A percentile compares a stretch with the other conserved stretches of the same genome.
These are phyloP conservation scores for Endoconidiophora polonica DNA, from an alignment of 2,329 filamentous ascomycete genomes.

Conservation along the genomic window DNA sequence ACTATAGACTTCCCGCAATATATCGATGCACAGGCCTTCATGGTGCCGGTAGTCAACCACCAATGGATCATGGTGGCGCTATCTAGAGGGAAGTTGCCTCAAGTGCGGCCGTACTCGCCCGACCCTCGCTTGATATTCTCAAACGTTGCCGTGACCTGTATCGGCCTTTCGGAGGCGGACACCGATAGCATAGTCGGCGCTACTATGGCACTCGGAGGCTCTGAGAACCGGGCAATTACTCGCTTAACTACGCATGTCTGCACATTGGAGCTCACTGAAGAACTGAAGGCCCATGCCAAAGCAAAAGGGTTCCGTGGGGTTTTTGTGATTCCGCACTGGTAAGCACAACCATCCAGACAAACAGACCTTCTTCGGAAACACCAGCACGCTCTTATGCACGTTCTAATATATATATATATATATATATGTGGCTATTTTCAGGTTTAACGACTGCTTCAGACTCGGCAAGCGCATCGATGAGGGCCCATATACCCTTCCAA, in stretches of 20 bases:
- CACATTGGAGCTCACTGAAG: constrained; percentile 57
- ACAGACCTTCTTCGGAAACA: too few species aligned
- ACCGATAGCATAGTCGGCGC: constrained; percentile 86
- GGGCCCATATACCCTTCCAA: constrained; percentile 65
- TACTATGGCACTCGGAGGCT: constrained; percentile 74
- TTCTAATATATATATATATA: too few species aligned
- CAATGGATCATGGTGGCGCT: constrained; percentile 64
- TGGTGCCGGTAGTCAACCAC: constrained; percentile 72
- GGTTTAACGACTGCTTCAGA: constrained; percentile 94
- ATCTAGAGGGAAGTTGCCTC: constrained; percentile 50
- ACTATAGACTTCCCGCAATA: constrained; percentile 90
- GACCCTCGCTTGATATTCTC: constrained; percentile 85
- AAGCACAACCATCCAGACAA: constrained; percentile 16
- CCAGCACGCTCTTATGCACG: too few species aligned
- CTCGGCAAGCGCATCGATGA: constrained; percentile 85
- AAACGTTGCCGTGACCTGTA: constrained; percentile 66
- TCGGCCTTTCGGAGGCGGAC: constrained; percentile 69
- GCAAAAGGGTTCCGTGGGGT: constrained; percentile 55
- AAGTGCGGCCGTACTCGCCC: constrained; percentile 71
- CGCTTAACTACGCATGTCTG: constrained; percentile 78
- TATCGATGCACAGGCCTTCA: constrained; percentile 50
- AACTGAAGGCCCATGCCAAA: constrained; percentile 47
- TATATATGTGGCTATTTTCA: constrained; percentile 20
- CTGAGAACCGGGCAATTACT: constrained; percentile 55
- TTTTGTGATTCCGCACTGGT: constrained; percentile 89